Evolutionary conservation across 73 alveolate genomes (phyloP), one percentile per base, ranked within the genome.

Genomic region (Stentor coeruleus): DNA sequence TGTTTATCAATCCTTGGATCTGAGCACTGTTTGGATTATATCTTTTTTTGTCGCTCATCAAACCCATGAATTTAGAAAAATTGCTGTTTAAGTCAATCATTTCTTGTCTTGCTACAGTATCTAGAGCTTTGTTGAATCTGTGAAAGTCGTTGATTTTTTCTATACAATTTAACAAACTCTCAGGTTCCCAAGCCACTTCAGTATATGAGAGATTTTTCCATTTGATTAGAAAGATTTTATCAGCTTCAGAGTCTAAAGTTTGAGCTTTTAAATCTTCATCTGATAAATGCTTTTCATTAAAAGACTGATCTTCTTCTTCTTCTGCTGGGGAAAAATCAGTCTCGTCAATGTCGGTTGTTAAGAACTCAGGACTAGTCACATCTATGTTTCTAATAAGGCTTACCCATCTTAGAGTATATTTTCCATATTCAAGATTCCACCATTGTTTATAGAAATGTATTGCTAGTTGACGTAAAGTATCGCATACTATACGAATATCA

Each of bases 141-240:
- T 86, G 77, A 73, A 85, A 93, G 20, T 88, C 96, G 38, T 77
- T 58, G 28, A 93, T 85, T 38, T 86, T 83, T 33, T 81, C 85
- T 14, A 85, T 90, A 74, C 74, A 82, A 35, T 84, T 84, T 31
- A 93, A 31, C 1, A 86, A 37, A 6, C 90, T 82, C 60, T 88
- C 92, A 11, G 92, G 92, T 79, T 93, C 98, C 98, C 98, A 93
- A 15, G 98, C 88, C 3, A 92, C 11, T 72, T 88, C 91, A 38
- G 76, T 49, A 73, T 91, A 93, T 39, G 95, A 88, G 28, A 93
- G 79, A 81, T 86, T 86, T 75, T 87, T 91, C 98, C 98, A 93
- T 75, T 93, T 93, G 31, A 93, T 90, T 3, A 91, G 86, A 84
- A 90, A 93, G 0, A 93, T 86, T 30, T 85, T 35, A 39, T 90